phyloP scores from a whole-genome alignment of 1,284 basidiomycete genomes.

The Tilletia walkeri region DNA sequence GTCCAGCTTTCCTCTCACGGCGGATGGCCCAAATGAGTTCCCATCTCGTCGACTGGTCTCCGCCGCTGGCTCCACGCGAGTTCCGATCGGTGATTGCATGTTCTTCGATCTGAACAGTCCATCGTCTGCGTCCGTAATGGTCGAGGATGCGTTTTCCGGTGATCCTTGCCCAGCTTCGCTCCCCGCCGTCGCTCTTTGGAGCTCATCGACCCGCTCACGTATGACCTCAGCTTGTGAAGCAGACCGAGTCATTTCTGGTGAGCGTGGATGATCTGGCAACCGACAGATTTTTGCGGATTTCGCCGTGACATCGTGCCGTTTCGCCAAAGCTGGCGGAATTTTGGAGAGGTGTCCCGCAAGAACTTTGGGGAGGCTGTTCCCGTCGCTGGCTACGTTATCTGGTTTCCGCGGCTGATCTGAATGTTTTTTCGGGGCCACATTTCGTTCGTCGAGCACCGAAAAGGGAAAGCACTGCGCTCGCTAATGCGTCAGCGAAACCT shows the following conservation, averaged over 20 bases:
- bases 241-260: not conserved
- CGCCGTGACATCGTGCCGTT: not conserved
- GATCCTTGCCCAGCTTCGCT: not conserved
- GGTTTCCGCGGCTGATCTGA: too few species aligned
- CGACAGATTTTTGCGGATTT: not conserved
- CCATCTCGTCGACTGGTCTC: too few species aligned
- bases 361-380: not conserved
- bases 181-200: not conserved
- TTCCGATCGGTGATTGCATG: too few species aligned
- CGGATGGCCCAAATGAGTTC: too few species aligned
- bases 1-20: too few species aligned
- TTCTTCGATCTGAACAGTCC: not conserved
- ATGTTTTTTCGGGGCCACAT: too few species aligned
- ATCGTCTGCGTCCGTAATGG: not conserved
- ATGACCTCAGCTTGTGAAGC: conserved; percentile 1
- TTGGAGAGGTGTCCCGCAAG: not conserved
- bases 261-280: not conserved
- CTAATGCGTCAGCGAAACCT: too few species aligned
- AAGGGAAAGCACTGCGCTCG: too few species aligned
- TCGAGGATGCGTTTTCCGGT: not conserved
- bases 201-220: conserved; percentile 6
- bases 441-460: not conserved
- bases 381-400: too few species aligned
- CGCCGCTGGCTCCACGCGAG: too few species aligned
- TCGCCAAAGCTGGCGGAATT: not conserved